Percentiles rank a stretch among this genome's conserved stretches.
These are phyloP conservation scores for Trichoderma erinaceum DNA, from an alignment of 495 filamentous ascomycete species.

Conservation along the genomic window DNA sequence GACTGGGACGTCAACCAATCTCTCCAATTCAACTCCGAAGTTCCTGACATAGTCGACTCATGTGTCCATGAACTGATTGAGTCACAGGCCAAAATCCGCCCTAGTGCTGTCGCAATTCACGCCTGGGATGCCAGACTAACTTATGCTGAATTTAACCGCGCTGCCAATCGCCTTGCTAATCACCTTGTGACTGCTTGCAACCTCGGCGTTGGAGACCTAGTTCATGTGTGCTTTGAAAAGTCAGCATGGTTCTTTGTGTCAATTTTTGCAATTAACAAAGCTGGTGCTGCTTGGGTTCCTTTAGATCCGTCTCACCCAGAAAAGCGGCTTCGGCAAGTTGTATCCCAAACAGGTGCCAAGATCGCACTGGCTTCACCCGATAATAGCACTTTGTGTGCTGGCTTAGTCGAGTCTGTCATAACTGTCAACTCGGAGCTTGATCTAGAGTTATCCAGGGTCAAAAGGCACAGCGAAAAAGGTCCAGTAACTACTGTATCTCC, in stretches of 20 bases:
- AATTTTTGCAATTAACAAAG: conserved; percentile 11
- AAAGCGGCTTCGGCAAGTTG: conserved; percentile 2
- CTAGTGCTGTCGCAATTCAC: conserved; percentile 22
- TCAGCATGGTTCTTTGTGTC: conserved; percentile 37
- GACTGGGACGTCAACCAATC: conserved; percentile 3
- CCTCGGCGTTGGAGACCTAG: conserved; percentile 43
- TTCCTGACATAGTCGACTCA: conserved; percentile 5
- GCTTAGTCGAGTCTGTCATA: background rate
- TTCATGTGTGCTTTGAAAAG: conserved; percentile 43
- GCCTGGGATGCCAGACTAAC: conserved; percentile 37
- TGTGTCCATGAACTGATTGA: conserved; percentile 11
- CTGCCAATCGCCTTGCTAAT: conserved; percentile 3
- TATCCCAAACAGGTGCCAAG: background rate
- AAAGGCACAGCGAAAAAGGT: background rate
- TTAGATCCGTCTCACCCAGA: conserved; percentile 11
- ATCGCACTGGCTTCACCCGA: background rate
- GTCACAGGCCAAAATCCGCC: background rate
- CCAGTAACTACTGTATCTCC: background rate
- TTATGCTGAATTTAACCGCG: conserved; percentile 21
- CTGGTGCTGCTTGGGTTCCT: conserved; percentile 12
- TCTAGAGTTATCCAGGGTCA: background rate
- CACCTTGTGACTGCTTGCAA: conserved; percentile 22
- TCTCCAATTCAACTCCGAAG: background rate
- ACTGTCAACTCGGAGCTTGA: background rate
- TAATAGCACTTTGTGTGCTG: background rate